Percentiles rank a stretch among this genome's conserved stretches.
These are phyloP conservation scores for Magnolia changhungtana DNA, from an alignment of 164 flowering plant species.

Conservation along the genomic window DNA sequence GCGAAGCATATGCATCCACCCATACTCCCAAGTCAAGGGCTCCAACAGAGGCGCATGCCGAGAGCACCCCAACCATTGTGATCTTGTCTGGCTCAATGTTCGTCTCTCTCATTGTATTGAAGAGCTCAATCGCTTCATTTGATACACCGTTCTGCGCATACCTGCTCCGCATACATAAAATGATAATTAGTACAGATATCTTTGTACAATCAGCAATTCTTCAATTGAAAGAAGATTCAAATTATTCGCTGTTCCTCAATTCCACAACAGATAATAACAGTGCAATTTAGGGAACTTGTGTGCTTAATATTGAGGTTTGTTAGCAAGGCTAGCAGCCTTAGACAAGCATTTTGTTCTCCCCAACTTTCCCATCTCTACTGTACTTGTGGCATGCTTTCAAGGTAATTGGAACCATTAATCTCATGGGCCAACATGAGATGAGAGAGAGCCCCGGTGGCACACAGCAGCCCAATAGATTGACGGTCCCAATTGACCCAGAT, in stretches of 20 bases:
- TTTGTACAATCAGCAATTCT: not conserved
- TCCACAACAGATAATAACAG: not conserved
- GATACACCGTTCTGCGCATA: conserved; percentile 18
- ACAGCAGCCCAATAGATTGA: not conserved
- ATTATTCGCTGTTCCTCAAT: not conserved
- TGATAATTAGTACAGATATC: not conserved
- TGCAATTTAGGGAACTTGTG: not conserved
- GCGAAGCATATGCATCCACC: conserved; percentile 23
- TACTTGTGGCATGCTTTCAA: no score
- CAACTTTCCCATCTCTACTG: no score
- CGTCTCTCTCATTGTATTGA: conserved; percentile 24
- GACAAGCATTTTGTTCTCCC: no score
- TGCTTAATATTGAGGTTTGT: no score
- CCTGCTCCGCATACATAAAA: conserved; percentile 3
- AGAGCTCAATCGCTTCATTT: conserved; percentile 25
- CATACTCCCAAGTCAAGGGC: conserved; percentile 29
- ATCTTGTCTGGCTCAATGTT: conserved; percentile 29
- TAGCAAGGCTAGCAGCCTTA: no score
- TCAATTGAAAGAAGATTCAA: not conserved
- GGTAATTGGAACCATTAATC: not conserved
- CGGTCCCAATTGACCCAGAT: not conserved
- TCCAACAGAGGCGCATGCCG: conserved; percentile 31
- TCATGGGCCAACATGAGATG: not conserved
- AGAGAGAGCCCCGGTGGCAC: not conserved
- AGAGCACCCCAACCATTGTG: conserved; percentile 30